Evolutionary conservation across 441 rosid genomes (phyloP), one percentile per base, ranked within the genome.

Genomic region (Eutrema salsugineum): DNA sequence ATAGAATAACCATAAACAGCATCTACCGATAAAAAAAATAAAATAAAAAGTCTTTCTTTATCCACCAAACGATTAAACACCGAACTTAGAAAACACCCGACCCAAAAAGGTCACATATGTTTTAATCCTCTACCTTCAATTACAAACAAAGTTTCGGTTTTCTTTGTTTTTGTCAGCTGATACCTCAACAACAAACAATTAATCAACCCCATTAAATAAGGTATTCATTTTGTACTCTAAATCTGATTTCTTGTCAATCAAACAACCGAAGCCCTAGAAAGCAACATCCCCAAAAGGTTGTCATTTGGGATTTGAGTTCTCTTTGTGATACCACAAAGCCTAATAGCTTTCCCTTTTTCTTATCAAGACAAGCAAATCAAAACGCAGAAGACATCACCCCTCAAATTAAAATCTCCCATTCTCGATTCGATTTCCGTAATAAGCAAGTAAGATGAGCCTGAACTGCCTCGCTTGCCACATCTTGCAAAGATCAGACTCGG

Each of bases 381-480:
- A 70, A 36, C 28, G 33, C 8, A 43, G 17, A 10, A n/a, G 47
- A 33, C n/a, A 57, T 22, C 32, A 39, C 40, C n/a, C 42, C 47
- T 43, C n/a, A 5, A 51, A n/a, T n/a, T n/a, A n/a, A 12, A 67
- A 17, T 15, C 14, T 32, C 17, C 67, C 20, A 27, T 16, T 38
- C 5, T 48, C 8, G 3, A 16, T 66, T 42, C 0, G 1, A 12
- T 39, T 15, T 48, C 40, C n/a, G 10, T n/a, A 33, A 27, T 9
- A 53, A 49, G 50, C 16, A 70, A 50, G 22, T 11, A 32, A 33
- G 43, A 89, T 91, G 96, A 85, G 79, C 62, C 82, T 91, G 15
- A 84, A 83, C 75, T 91, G 96, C 77, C 85, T 88, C 2, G 76
- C 83, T 3, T 82, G 88, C 80, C 87, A 83, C 46, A 71, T 50